A percentile compares a stretch with the other conserved stretches of the same genome.
Conservation (phyloP, 1,139 yeast species). For the Blastobotrys elegans region DNA sequence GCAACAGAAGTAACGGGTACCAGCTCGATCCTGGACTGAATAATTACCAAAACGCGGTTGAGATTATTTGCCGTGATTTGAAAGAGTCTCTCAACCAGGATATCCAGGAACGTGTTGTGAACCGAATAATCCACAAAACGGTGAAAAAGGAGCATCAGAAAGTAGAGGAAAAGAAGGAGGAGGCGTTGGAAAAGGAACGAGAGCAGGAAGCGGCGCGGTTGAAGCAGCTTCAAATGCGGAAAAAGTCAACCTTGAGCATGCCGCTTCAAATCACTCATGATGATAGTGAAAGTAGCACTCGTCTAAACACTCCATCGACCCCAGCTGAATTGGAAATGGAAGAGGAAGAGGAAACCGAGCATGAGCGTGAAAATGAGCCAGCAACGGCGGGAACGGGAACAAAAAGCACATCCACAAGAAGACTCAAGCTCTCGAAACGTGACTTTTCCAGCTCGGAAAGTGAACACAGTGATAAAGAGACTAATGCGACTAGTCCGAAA, state of each 20-base stretch:
- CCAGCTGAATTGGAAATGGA: neutral
- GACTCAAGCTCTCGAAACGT: neutral
- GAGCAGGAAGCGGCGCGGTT: constrained; percentile 4
- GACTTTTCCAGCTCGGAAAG: constrained; percentile 10
- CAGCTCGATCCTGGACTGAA: neutral
- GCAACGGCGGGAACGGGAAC: no score
- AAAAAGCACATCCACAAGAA: no score
- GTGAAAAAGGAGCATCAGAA: constrained; percentile 2
- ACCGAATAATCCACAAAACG: neutral
- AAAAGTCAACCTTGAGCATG: neutral
- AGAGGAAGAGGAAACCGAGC: neutral
- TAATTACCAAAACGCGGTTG: constrained; percentile 15
- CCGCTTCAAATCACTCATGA: neutral
- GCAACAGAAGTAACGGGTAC: no score
- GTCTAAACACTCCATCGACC: neutral
- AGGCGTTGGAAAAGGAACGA: neutral
- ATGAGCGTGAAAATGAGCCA: no score
- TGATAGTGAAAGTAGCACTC: neutral
- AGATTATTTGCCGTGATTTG: constrained; percentile 26
- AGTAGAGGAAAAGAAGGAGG: neutral
- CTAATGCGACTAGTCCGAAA: neutral
- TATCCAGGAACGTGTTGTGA: constrained; percentile 8
- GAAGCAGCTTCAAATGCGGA: neutral
- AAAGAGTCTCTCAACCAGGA: neutral
- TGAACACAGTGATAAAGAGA: neutral